Percentiles rank a stretch among this genome's conserved stretches.
These are phyloP conservation scores for Luvunga scandens DNA, from an alignment of 345 rosid genomes.

Conservation along the genomic window DNA sequence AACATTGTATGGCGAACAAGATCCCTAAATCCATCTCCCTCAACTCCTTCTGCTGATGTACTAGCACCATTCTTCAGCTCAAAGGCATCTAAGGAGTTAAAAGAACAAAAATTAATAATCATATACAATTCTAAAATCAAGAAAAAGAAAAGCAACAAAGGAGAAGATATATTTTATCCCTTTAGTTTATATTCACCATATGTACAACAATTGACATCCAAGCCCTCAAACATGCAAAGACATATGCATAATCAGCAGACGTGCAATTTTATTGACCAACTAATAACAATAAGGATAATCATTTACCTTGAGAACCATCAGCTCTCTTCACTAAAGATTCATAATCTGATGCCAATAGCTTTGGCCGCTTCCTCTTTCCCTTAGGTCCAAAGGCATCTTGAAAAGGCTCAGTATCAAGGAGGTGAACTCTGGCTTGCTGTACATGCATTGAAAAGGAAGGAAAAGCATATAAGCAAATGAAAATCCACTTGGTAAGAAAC, in stretches of 20 bases:
- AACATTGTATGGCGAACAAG: constrained; percentile 94
- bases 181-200: not conserved
- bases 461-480: not conserved
- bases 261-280: not conserved
- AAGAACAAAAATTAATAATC: not conserved
- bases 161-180: not conserved
- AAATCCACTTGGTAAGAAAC: not conserved
- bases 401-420: constrained; percentile 81
- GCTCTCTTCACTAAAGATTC: constrained; percentile 77
- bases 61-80: constrained; percentile 49
- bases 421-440: constrained; percentile 89
- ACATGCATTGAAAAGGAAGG: not conserved
- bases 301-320: constrained; percentile 76
- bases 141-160: not conserved
- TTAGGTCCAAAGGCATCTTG: constrained; percentile 83
- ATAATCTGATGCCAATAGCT: constrained; percentile 75
- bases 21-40: constrained; percentile 80
- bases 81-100: constrained; percentile 52
- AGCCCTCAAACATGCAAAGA: not conserved
- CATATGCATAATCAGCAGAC: not conserved
- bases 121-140: not conserved
- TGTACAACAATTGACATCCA: not conserved
- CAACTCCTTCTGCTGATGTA: constrained; percentile 48
- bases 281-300: not conserved
- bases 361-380: constrained; percentile 80